Base-by-base conservation (phyloP, 176 grass and related monocot genomes). In the Carex pumila region DNA sequence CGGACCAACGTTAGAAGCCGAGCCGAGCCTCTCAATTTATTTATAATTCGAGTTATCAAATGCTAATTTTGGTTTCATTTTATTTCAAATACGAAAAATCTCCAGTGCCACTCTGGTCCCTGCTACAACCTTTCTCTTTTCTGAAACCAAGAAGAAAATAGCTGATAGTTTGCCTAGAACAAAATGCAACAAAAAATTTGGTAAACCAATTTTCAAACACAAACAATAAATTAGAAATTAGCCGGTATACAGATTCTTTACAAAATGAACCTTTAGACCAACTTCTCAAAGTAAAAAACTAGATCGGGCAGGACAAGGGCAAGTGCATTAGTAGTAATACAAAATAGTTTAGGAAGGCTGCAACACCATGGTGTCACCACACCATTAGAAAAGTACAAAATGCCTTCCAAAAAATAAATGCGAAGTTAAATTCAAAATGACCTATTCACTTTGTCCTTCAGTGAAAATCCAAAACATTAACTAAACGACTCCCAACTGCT, bases 341-440 rank as follows among this genome's bases (percentile, higher is more conserved):
- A 30, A 29, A 22, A 47, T 15, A 4, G 25, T 77, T 53, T 54
- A 0, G 49, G 12, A 54, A 75, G 47, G 25, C 12, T 3, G 10
- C 72, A 65, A 65, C 52, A 60, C n/a, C 65, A 64, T 8, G 60
- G 25, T 50, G 47, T 45, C 13, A n/a, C 39, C 37, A 15, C 80
- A 56, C 50, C 50, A 77, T 77, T 71, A 71, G 6, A 66, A 5
- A 53, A 52, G 71, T 83, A 55, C 41, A 43, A 85, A 85, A 85
- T 85, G 52, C 83, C 83, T 60, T 50, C 41, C 58, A 12, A 21
- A 80, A 49, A 37, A 81, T 41, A 61, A 83, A 83, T 12, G 45
- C 12, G 22, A 49, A 76, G 12, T 6, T 53, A 74, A 18, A 61
- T 65, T 50, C 22, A 39, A 22, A 73, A 73, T 18, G 70, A 7